Evolutionary conservation across 441 rosid species (phyloP).

Genomic region (Eruca vesicaria): DNA sequence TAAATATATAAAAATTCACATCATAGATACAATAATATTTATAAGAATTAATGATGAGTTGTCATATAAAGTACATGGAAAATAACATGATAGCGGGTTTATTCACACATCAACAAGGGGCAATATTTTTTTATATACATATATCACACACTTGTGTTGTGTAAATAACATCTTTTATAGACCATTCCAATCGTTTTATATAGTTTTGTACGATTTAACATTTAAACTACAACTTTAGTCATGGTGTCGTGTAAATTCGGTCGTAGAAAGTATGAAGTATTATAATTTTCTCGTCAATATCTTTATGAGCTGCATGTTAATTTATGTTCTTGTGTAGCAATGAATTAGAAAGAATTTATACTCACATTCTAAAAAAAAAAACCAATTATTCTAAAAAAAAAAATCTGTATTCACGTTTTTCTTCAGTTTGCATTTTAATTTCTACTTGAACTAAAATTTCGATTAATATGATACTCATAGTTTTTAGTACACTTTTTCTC

Average conservation of each 20-base stretch:
- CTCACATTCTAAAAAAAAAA: slow-evolving; percentile 22
- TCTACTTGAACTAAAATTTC: neutral
- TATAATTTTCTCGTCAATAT: neutral
- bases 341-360: neutral
- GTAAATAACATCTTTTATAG: neutral
- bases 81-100: neutral
- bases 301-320: neutral
- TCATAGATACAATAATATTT: neutral
- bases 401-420: slow-evolving; percentile 21
- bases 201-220: neutral
- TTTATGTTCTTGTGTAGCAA: neutral
- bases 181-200: neutral
- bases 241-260: neutral
- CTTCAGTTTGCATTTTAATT: neutral
- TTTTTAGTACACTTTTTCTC: neutral
- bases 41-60: slow-evolving; percentile 13
- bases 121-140: neutral
- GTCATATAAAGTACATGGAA: neutral
- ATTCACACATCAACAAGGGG: neutral
- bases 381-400: neutral
- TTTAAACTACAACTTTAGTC: neutral
- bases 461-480: neutral
- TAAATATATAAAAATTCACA: neutral
- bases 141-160: neutral
- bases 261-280: neutral